Percentiles rank a stretch among this genome's conserved stretches.
Conservation (phyloP, 2,329 filamentous ascomycete genomes). For the Teratosphaeria destructans region DNA sequence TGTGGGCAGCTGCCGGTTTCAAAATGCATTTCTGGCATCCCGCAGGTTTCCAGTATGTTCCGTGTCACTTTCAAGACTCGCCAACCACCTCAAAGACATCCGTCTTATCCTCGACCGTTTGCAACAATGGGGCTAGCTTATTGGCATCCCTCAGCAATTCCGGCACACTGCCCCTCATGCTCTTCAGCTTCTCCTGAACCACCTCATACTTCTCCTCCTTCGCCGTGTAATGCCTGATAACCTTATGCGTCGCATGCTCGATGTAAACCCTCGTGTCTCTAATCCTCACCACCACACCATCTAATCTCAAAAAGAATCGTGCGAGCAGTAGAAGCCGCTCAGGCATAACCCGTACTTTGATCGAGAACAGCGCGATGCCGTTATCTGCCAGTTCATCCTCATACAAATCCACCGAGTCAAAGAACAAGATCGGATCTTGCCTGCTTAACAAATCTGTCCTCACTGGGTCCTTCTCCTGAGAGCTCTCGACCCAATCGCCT, state of each 20-base stretch:
- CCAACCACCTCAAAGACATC: constrained; percentile 61
- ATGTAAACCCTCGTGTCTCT: constrained; percentile 86
- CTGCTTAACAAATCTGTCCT: constrained; percentile 78
- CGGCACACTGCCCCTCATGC: constrained; percentile 70
- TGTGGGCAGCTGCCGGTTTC: neutral
- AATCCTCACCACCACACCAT: constrained; percentile 78
- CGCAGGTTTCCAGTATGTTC: neutral
- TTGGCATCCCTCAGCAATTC: constrained; percentile 68
- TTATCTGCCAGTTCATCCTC: constrained; percentile 98
- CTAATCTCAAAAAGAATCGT: constrained; percentile 84
- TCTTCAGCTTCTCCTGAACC: constrained; percentile 49
- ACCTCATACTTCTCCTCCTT: constrained; percentile 72
- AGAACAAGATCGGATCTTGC: constrained; percentile 90
- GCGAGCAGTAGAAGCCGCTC: constrained; percentile 73
- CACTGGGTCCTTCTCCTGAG: constrained; percentile 46
- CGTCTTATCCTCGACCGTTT: constrained; percentile 73
- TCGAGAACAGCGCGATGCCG: constrained; percentile 79
- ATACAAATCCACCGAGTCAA: constrained; percentile 90
- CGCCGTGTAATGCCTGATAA: constrained; percentile 84
- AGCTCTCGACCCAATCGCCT: constrained; percentile 17
- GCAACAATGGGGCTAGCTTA: constrained; percentile 67
- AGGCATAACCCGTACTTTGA: constrained; percentile 90
- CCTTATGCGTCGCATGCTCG: constrained; percentile 68
- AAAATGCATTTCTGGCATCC: neutral
- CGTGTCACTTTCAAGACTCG: neutral